Conservation (phyloP, 2,329 filamentous ascomycete species). For the Colletotrichum sp. region DNA sequence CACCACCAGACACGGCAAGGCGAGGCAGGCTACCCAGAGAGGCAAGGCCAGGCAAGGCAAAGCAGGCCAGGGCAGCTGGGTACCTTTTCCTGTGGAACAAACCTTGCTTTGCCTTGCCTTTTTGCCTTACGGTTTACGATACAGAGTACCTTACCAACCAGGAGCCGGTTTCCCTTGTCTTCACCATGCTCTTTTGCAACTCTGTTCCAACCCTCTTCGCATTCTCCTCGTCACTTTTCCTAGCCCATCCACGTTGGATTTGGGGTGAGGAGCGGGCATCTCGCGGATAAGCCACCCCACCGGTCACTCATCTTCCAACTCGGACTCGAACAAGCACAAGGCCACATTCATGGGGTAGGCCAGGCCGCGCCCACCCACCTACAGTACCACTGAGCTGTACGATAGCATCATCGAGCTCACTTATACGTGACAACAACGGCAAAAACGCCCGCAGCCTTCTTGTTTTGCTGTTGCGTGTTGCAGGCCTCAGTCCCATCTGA, state of each 20-base stretch:
- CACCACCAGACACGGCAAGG: background rate
- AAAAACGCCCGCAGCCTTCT: background rate
- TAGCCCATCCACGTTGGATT: background rate
- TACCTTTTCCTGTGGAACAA: conserved; percentile 5
- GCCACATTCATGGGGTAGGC: background rate
- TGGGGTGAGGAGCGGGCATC: background rate
- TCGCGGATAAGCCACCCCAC: background rate
- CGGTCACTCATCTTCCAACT: background rate
- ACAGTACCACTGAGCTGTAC: background rate
- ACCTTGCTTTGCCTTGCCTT: background rate
- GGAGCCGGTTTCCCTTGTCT: background rate
- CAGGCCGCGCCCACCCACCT: background rate
- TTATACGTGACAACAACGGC: background rate
- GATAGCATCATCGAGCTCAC: background rate
- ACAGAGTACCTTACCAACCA: background rate
- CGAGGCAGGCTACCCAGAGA: background rate
- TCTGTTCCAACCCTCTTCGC: background rate
- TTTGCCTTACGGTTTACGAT: background rate
- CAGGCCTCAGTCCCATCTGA: background rate
- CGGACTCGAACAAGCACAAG: background rate
- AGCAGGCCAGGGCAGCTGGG: conserved; percentile 4
- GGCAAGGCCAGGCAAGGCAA: background rate
- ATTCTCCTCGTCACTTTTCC: background rate
- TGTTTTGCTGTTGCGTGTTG: background rate
- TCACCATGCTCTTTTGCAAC: background rate